Percentiles rank a stretch among this genome's conserved stretches.
Evolutionary conservation across 1,284 basidiomycete genomes (phyloP).

Genomic region (Sutorius eximius): DNA sequence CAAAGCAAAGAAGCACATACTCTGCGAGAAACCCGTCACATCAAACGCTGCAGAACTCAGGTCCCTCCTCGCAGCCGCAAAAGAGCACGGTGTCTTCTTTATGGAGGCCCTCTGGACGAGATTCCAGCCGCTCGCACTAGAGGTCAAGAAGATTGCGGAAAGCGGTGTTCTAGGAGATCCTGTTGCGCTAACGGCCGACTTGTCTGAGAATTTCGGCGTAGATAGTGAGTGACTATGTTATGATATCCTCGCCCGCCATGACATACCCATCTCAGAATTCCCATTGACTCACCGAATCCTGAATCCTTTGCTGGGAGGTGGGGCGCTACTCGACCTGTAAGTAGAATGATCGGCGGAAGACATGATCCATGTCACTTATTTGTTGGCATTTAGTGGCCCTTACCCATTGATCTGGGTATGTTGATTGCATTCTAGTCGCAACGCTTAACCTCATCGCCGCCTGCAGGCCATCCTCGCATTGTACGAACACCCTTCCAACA

Average conservation of each 20-base stretch:
- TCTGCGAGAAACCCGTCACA: conserved; percentile 83
- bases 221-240: conserved; percentile 52
- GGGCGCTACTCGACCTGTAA: conserved; percentile 81
- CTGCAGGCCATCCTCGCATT: conserved; percentile 68
- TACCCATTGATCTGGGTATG: conserved; percentile 80
- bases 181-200: conserved; percentile 65
- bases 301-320: conserved; percentile 81
- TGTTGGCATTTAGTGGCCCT: conserved; percentile 56
- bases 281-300: conserved; percentile 74
- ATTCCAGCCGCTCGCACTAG: conserved; percentile 70
- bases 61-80: conserved; percentile 70
- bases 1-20: conserved; percentile 80
- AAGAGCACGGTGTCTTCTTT: conserved; percentile 77
- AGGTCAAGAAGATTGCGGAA: conserved; percentile 64
- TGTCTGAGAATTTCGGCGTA: conserved; percentile 71
- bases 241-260: neutral
- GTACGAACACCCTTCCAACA: conserved; percentile 78
- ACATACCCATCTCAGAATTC: conserved; percentile 46
- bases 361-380: conserved; percentile 2
- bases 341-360: conserved; percentile 22
- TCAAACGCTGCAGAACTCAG: conserved; percentile 64
- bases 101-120: conserved; percentile 89
- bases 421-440: neutral
- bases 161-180: conserved; percentile 63
- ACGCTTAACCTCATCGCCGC: conserved; percentile 9